Percentiles rank a stretch among this genome's conserved stretches.
These are phyloP conservation scores for Neopestalotiopsis sp. DNA, from an alignment of 2,329 filamentous ascomycete genomes.

Conservation along the genomic window DNA sequence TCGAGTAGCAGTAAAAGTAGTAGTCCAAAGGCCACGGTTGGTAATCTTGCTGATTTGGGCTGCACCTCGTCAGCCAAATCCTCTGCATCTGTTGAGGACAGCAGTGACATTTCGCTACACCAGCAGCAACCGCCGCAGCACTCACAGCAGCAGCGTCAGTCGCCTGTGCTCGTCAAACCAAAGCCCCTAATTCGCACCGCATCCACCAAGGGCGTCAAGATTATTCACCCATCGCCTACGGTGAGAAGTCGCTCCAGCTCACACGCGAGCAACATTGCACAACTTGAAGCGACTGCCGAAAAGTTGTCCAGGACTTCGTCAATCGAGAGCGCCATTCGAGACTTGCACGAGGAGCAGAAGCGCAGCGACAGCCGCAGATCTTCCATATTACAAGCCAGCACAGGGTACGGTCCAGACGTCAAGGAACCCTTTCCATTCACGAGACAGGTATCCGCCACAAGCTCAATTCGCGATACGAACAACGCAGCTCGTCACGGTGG, in stretches of 20 bases:
- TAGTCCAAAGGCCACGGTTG: slow-evolving; percentile 22
- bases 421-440: slow-evolving; percentile 37
- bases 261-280: slow-evolving; percentile 70
- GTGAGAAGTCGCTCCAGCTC: slow-evolving; percentile 65
- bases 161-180: slow-evolving; percentile 29
- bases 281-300: slow-evolving; percentile 77
- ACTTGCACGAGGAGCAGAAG: slow-evolving; percentile 74
- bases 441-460: slow-evolving; percentile 52
- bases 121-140: background rate
- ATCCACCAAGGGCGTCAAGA: slow-evolving; percentile 47
- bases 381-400: slow-evolving; percentile 60
- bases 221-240: slow-evolving; percentile 67
- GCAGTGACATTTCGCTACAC: slow-evolving; percentile 9
- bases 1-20: background rate
- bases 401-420: slow-evolving; percentile 35
- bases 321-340: slow-evolving; percentile 78
- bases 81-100: slow-evolving; percentile 1
- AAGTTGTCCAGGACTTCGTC: slow-evolving; percentile 75
- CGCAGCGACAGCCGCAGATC: slow-evolving; percentile 70
- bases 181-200: slow-evolving; percentile 54
- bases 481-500: slow-evolving; percentile 69
- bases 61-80: background rate
- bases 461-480: slow-evolving; percentile 74
- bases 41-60: slow-evolving; percentile 5
- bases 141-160: background rate